Evolutionary conservation across 345 rosid species (phyloP).

Genomic region (Citropsis articulata): DNA sequence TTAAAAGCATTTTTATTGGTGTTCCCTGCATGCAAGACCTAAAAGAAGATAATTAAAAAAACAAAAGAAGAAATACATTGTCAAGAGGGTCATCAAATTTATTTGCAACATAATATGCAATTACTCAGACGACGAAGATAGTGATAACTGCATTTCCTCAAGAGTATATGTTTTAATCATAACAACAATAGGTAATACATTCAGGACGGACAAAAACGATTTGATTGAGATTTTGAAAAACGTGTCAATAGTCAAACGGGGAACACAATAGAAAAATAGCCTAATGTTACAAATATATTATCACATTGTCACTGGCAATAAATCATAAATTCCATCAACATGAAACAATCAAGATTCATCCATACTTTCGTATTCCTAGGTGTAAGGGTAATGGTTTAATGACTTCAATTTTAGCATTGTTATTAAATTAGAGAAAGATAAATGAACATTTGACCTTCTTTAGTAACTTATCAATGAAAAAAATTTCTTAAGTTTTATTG

Average conservation of each 20-base stretch:
- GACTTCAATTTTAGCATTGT: neutral
- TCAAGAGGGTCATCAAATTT: neutral
- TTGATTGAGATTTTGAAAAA: neutral
- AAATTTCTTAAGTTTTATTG: too few relatives aligned
- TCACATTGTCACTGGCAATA: neutral
- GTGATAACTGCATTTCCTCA: neutral
- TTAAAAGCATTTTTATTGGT: slow-evolving; percentile 70
- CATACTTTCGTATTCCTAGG: neutral
- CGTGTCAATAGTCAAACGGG: neutral
- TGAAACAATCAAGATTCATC: neutral
- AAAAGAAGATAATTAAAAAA: neutral
- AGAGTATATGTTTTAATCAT: neutral
- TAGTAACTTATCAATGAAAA: neutral
- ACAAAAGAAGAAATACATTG: slow-evolving; percentile 3
- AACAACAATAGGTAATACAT: neutral
- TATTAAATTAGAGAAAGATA: neutral
- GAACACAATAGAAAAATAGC: neutral
- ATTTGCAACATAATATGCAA: neutral
- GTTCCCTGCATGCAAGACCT: slow-evolving; percentile 66
- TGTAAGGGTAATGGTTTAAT: neutral
- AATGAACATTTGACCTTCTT: neutral
- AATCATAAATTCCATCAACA: neutral
- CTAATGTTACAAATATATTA: neutral
- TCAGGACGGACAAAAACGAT: neutral
- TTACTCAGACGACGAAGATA: neutral